Evolutionary conservation across 2,329 filamentous ascomycete genomes (phyloP).

Genomic region (Elsinoe necatrix): DNA sequence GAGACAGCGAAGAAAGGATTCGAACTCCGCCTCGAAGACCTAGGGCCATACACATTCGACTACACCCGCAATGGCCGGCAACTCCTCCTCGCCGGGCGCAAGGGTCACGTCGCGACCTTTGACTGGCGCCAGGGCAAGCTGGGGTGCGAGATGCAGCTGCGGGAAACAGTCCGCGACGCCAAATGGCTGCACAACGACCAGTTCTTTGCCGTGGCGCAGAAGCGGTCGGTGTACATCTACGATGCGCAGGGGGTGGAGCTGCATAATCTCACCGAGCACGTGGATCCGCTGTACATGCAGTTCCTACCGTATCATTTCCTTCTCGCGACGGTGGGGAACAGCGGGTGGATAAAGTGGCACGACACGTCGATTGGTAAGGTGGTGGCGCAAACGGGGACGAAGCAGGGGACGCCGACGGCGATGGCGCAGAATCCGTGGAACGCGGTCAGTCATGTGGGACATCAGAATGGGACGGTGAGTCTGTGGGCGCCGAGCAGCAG

Average conservation of each 20-base stretch:
- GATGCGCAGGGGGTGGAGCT: conserved; percentile 84
- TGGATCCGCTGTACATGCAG: conserved; percentile 87
- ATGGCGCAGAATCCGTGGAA: conserved; percentile 87
- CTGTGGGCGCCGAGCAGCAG: conserved; percentile 91
- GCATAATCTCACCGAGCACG: conserved; percentile 81
- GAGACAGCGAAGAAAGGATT: conserved; percentile 90
- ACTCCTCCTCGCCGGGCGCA: conserved; percentile 75
- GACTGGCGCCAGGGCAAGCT: conserved; percentile 91
- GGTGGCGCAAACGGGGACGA: conserved; percentile 76
- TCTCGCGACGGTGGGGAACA: conserved; percentile 72
- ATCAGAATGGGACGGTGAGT: conserved; percentile 90
- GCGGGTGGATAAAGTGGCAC: conserved; percentile 84
- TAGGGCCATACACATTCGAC: conserved; percentile 82
- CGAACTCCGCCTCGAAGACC: conserved; percentile 69
- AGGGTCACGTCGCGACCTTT: conserved; percentile 92
- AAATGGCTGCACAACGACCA: conserved; percentile 94
- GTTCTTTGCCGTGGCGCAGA: conserved; percentile 89
- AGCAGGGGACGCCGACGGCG: conserved; percentile 72
- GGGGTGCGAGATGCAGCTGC: conserved; percentile 82
- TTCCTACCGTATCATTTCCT: conserved; percentile 96
- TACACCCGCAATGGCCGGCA: conserved; percentile 86
- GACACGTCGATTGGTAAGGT: conserved; percentile 90
- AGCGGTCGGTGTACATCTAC: conserved; percentile 96
- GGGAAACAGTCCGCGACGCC: conserved; percentile 81
- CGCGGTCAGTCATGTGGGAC: conserved; percentile 81